A percentile compares a stretch with the other conserved stretches of the same genome.
Conservation (phyloP, 495 filamentous ascomycete genomes). For the Aspergillus steynii region DNA sequence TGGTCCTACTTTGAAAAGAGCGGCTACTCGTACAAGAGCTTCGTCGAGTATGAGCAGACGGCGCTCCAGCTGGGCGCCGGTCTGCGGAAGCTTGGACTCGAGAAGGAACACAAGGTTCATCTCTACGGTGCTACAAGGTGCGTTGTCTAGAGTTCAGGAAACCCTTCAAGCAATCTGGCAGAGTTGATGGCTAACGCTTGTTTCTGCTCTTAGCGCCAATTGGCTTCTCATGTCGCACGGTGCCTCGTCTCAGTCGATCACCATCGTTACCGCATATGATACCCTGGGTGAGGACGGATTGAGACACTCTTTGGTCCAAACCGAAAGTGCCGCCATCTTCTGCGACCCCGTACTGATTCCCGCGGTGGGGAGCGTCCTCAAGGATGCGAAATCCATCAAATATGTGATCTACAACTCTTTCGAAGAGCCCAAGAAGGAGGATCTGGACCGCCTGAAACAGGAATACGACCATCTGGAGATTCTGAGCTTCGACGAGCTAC, state of each 20-base stretch:
- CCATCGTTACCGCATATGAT: slow-evolving; percentile 97
- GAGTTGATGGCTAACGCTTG: slow-evolving; percentile 5
- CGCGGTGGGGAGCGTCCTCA: slow-evolving; percentile 77
- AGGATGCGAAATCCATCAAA: slow-evolving; percentile 75
- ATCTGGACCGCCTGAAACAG: slow-evolving; percentile 78
- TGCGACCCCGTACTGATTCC: slow-evolving; percentile 80
- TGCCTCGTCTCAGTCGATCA: slow-evolving; percentile 85
- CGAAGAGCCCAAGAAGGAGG: slow-evolving; percentile 68
- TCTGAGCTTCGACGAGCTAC: slow-evolving; percentile 81
- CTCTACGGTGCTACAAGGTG: slow-evolving; percentile 86
- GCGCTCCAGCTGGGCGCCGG: slow-evolving; percentile 73
- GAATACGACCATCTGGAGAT: slow-evolving; percentile 69
- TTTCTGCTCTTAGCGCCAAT: slow-evolving; percentile 51
- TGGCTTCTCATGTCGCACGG: slow-evolving; percentile 79
- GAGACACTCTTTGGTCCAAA: slow-evolving; percentile 87
- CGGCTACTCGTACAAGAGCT: slow-evolving; percentile 81
- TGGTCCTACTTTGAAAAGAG: slow-evolving; percentile 97
- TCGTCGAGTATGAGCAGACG: slow-evolving; percentile 82
- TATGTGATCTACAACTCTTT: slow-evolving; percentile 89
- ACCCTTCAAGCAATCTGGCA: not conserved
- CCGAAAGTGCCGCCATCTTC: slow-evolving; percentile 84
- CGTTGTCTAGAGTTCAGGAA: slow-evolving; percentile 9
- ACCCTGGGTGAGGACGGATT: slow-evolving; percentile 93
- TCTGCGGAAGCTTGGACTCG: slow-evolving; percentile 76
- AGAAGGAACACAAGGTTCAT: slow-evolving; percentile 72